Percentiles rank a stretch among this genome's conserved stretches.
Conservation (phyloP, 352 stramenopile species). For the Phytophthora ramorum region DNA sequence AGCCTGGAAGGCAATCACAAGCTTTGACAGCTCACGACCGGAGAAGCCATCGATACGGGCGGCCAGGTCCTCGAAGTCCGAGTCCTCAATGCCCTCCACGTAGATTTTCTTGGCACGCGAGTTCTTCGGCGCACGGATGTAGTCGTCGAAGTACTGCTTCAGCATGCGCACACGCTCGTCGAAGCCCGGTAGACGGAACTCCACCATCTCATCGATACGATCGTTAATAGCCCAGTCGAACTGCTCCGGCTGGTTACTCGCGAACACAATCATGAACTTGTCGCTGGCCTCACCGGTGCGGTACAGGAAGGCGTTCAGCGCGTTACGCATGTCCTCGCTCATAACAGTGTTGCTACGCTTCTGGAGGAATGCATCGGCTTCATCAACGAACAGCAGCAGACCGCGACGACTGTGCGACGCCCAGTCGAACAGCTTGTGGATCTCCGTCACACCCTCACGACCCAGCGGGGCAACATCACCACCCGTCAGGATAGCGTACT, state of each 20-base stretch:
- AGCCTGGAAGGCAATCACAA: constrained; percentile 99
- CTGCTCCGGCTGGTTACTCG: constrained; percentile 98
- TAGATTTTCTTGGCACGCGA: constrained; percentile 90
- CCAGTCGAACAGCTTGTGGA: constrained; percentile 99
- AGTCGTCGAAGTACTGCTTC: constrained; percentile 98
- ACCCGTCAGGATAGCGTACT: constrained; percentile 99
- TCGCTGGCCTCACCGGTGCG: constrained; percentile 97
- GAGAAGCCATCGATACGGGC: constrained; percentile 97
- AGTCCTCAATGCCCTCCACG: constrained; percentile 92
- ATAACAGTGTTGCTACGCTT: constrained; percentile 95
- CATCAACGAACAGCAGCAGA: constrained; percentile 98
- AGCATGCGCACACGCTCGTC: constrained; percentile 98
- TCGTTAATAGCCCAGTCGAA: constrained; percentile 99
- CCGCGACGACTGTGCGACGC: constrained; percentile 95
- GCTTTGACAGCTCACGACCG: constrained; percentile 98
- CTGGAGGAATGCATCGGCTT: constrained; percentile 99
- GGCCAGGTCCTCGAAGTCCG: constrained; percentile 93
- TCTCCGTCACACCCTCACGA: constrained; percentile 97
- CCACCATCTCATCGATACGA: constrained; percentile 99
- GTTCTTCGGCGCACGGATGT: constrained; percentile 93
- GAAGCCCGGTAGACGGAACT: constrained; percentile 95
- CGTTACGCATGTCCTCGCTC: constrained; percentile 98
- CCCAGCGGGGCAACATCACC: constrained; percentile 98
- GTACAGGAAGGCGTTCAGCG: constrained; percentile 99
- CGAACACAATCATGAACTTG: constrained; percentile 99